These are phyloP conservation scores for Bipolaris sorokiniana DNA, from an alignment of 2,329 filamentous ascomycete genomes.

Conservation along the genomic window DNA sequence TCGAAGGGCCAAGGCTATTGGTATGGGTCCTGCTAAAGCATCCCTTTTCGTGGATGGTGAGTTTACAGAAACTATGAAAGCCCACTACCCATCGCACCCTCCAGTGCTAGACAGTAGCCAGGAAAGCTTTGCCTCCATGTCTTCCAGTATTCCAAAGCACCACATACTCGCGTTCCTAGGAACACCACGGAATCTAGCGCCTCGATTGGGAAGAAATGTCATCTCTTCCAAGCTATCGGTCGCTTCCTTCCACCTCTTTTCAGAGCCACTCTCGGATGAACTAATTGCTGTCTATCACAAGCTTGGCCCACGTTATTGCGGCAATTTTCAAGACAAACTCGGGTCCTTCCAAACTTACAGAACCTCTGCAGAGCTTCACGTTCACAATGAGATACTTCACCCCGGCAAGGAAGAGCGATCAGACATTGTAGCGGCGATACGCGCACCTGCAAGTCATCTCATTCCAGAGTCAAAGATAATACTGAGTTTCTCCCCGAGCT, in stretches of 20 bases:
- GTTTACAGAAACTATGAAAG: constrained; percentile 89
- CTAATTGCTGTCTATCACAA: constrained; percentile 88
- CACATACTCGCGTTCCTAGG: constrained; percentile 92
- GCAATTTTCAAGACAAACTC: constrained; percentile 95
- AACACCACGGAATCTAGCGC: constrained; percentile 86
- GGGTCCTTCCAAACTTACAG: constrained; percentile 96
- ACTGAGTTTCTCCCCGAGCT: constrained; percentile 80
- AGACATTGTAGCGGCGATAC: constrained; percentile 87
- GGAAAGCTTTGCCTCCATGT: constrained; percentile 74
- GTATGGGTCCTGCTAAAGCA: constrained; percentile 78
- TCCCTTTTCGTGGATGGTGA: constrained; percentile 91
- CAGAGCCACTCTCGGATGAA: constrained; percentile 88
- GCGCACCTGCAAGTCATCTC: constrained; percentile 80
- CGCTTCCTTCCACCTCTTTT: constrained; percentile 86
- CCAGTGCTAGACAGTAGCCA: constrained; percentile 66
- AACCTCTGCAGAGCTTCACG: constrained; percentile 86
- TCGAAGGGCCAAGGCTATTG: constrained; percentile 68
- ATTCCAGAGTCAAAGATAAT: constrained; percentile 82
- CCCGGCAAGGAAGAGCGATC: constrained; percentile 89
- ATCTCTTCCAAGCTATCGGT: constrained; percentile 85
- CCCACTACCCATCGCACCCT: constrained; percentile 81
- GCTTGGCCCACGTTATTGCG: constrained; percentile 87
- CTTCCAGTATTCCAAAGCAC: constrained; percentile 62
- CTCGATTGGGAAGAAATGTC: constrained; percentile 72
- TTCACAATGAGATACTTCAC: constrained; percentile 89